phyloP scores from a whole-genome alignment of 345 rosid genomes.

The Populus davidiana region DNA sequence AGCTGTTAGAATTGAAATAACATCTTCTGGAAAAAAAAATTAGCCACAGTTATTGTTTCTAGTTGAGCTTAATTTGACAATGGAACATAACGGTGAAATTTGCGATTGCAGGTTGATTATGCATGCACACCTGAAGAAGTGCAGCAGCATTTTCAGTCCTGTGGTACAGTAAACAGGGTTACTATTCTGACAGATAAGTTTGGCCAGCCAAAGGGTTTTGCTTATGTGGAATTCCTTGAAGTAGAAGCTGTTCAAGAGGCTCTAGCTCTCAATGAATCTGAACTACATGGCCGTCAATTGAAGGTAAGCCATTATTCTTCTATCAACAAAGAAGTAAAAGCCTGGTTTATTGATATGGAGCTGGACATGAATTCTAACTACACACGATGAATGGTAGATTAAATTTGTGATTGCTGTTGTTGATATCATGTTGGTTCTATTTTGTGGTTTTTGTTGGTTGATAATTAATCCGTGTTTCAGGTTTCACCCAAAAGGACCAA shows the following conservation, averaged over 20 bases:
- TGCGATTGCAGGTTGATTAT: conserved; percentile 71
- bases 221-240: conserved; percentile 89
- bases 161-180: conserved; percentile 92
- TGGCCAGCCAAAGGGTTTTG: conserved; percentile 98
- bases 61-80: background rate
- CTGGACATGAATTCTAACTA: background rate
- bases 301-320: conserved; percentile 42
- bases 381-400: background rate
- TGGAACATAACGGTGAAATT: background rate
- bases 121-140: conserved; percentile 98
- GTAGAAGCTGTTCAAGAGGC: conserved; percentile 87
- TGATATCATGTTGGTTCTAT: background rate
- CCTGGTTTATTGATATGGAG: background rate
- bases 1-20: background rate
- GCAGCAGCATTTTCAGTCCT: conserved; percentile 93
- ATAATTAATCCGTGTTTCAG: conserved; percentile 26
- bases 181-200: conserved; percentile 89
- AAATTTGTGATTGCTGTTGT: background rate
- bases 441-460: background rate
- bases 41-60: background rate
- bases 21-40: background rate
- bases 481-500: conserved; percentile 86
- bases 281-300: conserved; percentile 90
- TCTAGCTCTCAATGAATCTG: conserved; percentile 77
- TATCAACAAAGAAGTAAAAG: background rate